A percentile compares a stretch with the other conserved stretches of the same genome.
Conservation (phyloP, 768 basidiomycete genomes). For the Boletus coccyginus region DNA sequence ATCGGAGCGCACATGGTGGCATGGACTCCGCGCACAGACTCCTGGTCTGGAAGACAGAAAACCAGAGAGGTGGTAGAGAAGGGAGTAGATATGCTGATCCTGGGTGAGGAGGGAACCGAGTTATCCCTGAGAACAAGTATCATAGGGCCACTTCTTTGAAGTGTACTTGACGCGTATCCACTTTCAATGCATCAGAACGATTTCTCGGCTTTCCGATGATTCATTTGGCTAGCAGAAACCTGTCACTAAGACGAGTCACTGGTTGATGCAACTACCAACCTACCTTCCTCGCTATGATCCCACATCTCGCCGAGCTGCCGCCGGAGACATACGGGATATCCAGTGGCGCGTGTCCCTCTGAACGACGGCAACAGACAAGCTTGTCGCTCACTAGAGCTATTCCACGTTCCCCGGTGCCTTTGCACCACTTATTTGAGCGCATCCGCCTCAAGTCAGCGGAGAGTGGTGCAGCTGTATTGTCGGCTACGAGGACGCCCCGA, state of each 20-base stretch:
- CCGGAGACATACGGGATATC: slow-evolving; percentile 71
- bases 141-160: slow-evolving; percentile 25
- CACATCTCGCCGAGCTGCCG: slow-evolving; percentile 44
- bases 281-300: slow-evolving; percentile 12
- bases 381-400: slow-evolving; percentile 62
- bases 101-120: slow-evolving; percentile 30
- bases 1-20: slow-evolving; percentile 55
- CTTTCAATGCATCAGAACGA: not conserved
- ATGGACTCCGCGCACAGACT: slow-evolving; percentile 42
- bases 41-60: slow-evolving; percentile 49
- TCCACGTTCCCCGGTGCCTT: slow-evolving; percentile 57
- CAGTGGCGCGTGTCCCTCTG: slow-evolving; percentile 47
- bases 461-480: slow-evolving; percentile 53
- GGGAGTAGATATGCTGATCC: slow-evolving; percentile 45
- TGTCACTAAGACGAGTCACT: not conserved
- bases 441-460: slow-evolving; percentile 49
- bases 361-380: slow-evolving; percentile 47
- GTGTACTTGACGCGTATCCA: not conserved
- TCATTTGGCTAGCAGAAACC: not conserved
- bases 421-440: slow-evolving; percentile 54
- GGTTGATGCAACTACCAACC: not conserved
- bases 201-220: not conserved
- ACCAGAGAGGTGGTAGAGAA: slow-evolving; percentile 49
- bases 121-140: slow-evolving; percentile 28
- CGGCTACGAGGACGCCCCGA: slow-evolving; percentile 44